A percentile compares a stretch with the other conserved stretches of the same genome.
Conservation (phyloP, 2,329 filamentous ascomycete genomes). For the Dothiorella sarmentorum region DNA sequence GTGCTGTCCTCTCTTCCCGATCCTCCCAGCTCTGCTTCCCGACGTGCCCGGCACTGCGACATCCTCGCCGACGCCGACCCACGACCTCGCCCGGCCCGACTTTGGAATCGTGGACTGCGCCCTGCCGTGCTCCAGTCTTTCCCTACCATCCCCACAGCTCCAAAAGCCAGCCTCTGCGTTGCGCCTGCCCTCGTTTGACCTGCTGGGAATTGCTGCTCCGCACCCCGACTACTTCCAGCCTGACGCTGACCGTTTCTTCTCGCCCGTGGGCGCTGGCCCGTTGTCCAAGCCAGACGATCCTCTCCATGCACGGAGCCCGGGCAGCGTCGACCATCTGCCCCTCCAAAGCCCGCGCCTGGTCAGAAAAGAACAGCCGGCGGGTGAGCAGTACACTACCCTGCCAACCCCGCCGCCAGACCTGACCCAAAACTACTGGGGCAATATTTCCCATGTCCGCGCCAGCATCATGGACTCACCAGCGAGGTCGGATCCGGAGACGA, state of each 20-base stretch:
- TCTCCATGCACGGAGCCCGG: slow-evolving; percentile 39
- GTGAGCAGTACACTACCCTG: slow-evolving; percentile 36
- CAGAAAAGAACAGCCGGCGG: not conserved
- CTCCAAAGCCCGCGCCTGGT: slow-evolving; percentile 1
- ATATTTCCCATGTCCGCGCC: slow-evolving; percentile 34
- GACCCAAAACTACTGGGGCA: slow-evolving; percentile 40
- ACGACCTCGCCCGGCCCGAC: slow-evolving; percentile 8
- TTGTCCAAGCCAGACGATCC: slow-evolving; percentile 39
- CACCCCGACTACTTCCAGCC: slow-evolving; percentile 40
- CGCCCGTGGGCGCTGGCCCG: slow-evolving; percentile 35
- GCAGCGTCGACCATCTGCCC: slow-evolving; percentile 16
- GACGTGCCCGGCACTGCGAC: slow-evolving; percentile 13
- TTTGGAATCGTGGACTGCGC: slow-evolving; percentile 4
- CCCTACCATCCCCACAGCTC: slow-evolving; percentile 8
- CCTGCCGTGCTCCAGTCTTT: not conserved
- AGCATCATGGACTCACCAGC: slow-evolving; percentile 40
- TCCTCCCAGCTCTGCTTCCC: not conserved
- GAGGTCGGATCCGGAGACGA: slow-evolving; percentile 34
- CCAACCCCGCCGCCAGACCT: slow-evolving; percentile 46
- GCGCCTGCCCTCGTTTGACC: slow-evolving; percentile 53
- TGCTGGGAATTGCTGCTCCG: slow-evolving; percentile 49
- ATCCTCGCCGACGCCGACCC: slow-evolving; percentile 12
- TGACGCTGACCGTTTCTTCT: slow-evolving; percentile 28
- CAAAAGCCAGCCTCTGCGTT: slow-evolving; percentile 26
- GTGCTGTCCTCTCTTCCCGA: slow-evolving; percentile 7